Evolutionary conservation across 768 basidiomycete genomes (phyloP), one percentile per base, ranked within the genome.

Genomic region (Chalciporus pseudorubinellus): DNA sequence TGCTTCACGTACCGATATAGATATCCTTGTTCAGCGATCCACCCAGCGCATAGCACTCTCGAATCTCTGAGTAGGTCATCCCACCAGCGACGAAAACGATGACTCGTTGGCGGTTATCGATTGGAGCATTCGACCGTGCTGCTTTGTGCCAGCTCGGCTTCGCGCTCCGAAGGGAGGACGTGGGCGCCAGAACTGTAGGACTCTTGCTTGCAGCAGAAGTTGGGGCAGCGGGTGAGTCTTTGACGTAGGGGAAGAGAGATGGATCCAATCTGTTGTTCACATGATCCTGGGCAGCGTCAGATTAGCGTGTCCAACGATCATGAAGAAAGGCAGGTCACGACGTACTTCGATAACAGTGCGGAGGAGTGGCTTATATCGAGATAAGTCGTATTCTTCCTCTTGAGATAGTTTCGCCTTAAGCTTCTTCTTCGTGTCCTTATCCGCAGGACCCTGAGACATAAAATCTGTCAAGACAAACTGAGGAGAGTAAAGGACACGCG

Each of bases 381-480:
- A 98, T 28, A 99, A 80, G 58, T 98, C 95, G 64, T 98, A 99
- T 61, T 97, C 95, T 53, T 95, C 94, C n/a, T 92, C 92, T n/a
- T 65, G 60, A 48, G 64, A 75, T 22, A 74, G 67, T 66, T 88
- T 92, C 63, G 87, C 86, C 74, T 90, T 95, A 49, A 92, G 74
- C 56, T 82, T 86, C 70, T 86, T 89, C 75, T 84, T 89, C 26
- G 74, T 82, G 62, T 94, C 90, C 46, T 84, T 82, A 60, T 95
- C 92, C 8, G 76, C 75, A 2, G 88, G 79, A 6, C 79, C 78
- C 92, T 95, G 56, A 7, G 7, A 8, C 39, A 33, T 3, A 24
- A 7, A 9, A 44, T 18, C 38, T 22, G 11, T 52, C 12, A 38
- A 18, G 41, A 29, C 45, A 18, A 33, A 42, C 14, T 39, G 16